Evolutionary conservation across 306 rosid species (phyloP).

Genomic region (Medicago arabica): DNA sequence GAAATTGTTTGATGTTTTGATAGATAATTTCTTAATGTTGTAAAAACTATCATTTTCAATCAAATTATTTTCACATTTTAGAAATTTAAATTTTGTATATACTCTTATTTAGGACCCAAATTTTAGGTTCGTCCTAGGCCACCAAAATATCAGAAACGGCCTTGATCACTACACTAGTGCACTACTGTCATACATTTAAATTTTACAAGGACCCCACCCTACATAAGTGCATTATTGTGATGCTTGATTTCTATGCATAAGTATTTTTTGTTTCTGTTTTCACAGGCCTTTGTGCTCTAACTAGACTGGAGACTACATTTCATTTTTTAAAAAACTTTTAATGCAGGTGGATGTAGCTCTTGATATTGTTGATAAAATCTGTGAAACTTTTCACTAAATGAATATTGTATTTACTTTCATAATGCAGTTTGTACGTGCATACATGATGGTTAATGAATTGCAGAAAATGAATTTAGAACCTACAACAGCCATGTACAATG

Average conservation of each 20-base stretch:
- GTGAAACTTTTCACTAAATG: constrained; percentile 42
- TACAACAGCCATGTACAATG: constrained; percentile 68
- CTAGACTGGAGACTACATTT: constrained; percentile 20
- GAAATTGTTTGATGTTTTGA: no score
- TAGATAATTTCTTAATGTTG: no score
- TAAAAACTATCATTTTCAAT: no score
- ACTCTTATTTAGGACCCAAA: no score
- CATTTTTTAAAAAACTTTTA: not conserved
- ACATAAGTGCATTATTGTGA: not conserved
- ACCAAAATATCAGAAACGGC: no score
- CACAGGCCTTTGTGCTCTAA: not conserved
- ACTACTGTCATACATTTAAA: constrained; percentile 1
- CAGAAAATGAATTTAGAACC: constrained; percentile 58
- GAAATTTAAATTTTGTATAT: no score
- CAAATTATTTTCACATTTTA: no score
- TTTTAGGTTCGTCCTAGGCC: no score
- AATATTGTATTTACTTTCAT: constrained; percentile 34
- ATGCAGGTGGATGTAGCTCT: constrained; percentile 74
- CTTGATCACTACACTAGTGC: not conserved
- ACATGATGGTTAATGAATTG: constrained; percentile 60
- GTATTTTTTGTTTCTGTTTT: constrained; percentile 8
- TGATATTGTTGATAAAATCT: constrained; percentile 68
- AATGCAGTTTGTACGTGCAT: constrained; percentile 75
- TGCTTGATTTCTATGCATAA: not conserved
- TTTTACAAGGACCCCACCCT: not conserved